A percentile compares a stretch with the other conserved stretches of the same genome.
phyloP scores from a whole-genome alignment of 2,329 filamentous ascomycete genomes.

The Penicillium sp. region DNA sequence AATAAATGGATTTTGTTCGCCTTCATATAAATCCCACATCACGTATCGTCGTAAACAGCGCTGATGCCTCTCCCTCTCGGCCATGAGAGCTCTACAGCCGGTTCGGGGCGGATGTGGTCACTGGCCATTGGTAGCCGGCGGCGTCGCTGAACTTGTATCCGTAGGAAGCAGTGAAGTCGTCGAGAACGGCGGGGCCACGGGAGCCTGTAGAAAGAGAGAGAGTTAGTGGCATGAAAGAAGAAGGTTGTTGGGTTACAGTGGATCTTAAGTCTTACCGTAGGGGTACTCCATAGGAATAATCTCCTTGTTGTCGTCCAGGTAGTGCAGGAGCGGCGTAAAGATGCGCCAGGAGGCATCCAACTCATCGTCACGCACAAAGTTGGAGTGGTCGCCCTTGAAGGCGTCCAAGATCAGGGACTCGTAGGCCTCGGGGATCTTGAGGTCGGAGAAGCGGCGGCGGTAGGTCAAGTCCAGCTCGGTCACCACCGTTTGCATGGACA shows the following conservation, averaged over 20 bases:
- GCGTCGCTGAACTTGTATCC: conserved; percentile 99
- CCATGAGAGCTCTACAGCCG: conserved; percentile 65
- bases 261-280: conserved; percentile 69
- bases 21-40: conserved; percentile 23
- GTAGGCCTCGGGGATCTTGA: conserved; percentile 99
- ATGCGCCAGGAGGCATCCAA: conserved; percentile 98
- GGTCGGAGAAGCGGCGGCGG: conserved; percentile 94
- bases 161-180: conserved; percentile 97
- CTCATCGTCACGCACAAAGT: conserved; percentile 97
- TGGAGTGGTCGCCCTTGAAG: conserved; percentile 98
- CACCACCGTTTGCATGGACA: conserved; percentile 99
- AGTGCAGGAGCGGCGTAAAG: conserved; percentile 95
- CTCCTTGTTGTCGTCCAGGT: conserved; percentile 98
- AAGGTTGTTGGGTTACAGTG: not conserved
- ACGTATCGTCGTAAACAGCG: conserved; percentile 29
- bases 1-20: conserved; percentile 28
- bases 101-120: conserved; percentile 69
- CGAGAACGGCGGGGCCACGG: conserved; percentile 90
- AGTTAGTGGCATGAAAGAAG: not conserved
- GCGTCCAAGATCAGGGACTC: conserved; percentile 97
- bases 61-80: conserved; percentile 6
- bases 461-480: conserved; percentile 99
- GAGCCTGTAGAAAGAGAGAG: conserved; percentile 64
- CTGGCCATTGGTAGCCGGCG: conserved; percentile 93
- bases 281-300: conserved; percentile 99